phyloP scores from a whole-genome alignment of 164 flowering plant species.

The Stephania yunnanensis region DNA sequence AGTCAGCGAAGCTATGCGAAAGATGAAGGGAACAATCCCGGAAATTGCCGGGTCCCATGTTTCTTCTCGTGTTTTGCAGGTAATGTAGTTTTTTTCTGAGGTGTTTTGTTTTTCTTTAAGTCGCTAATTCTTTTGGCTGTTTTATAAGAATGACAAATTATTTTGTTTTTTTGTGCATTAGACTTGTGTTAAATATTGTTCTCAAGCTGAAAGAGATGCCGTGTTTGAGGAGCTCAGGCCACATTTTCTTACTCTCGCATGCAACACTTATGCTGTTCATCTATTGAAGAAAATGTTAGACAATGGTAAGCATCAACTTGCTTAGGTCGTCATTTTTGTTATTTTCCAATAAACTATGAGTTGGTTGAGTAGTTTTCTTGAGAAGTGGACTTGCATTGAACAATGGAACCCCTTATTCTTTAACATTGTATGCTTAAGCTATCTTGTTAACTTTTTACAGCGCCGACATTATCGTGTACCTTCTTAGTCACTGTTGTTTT shows the following conservation, averaged over 20 bases:
- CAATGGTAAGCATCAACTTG: slow-evolving; percentile 44
- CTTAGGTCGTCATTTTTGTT: neutral
- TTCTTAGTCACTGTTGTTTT: no score
- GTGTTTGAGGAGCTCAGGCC: slow-evolving; percentile 80
- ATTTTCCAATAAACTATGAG: neutral
- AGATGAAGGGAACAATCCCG: slow-evolving; percentile 84
- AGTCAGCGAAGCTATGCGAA: slow-evolving; percentile 66
- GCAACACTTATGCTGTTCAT: slow-evolving; percentile 79
- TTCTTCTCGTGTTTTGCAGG: slow-evolving; percentile 96
- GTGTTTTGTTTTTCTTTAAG: neutral
- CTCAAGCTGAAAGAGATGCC: slow-evolving; percentile 65
- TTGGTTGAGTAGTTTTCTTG: neutral
- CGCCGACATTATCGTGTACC: no score
- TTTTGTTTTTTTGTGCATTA: slow-evolving; percentile 16
- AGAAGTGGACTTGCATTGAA: neutral
- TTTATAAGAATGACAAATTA: neutral
- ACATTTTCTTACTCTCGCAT: slow-evolving; percentile 63
- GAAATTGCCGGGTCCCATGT: slow-evolving; percentile 91
- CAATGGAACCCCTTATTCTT: neutral
- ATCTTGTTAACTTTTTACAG: neutral
- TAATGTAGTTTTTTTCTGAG: slow-evolving; percentile 15
- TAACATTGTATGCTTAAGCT: neutral
- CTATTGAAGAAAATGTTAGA: slow-evolving; percentile 88
- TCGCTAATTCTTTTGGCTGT: neutral
- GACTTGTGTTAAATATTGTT: slow-evolving; percentile 84